Percentiles rank a stretch among this genome's conserved stretches.
Evolutionary conservation across 257 asterid species (phyloP).

Genomic region (Solanum tacnaense): DNA sequence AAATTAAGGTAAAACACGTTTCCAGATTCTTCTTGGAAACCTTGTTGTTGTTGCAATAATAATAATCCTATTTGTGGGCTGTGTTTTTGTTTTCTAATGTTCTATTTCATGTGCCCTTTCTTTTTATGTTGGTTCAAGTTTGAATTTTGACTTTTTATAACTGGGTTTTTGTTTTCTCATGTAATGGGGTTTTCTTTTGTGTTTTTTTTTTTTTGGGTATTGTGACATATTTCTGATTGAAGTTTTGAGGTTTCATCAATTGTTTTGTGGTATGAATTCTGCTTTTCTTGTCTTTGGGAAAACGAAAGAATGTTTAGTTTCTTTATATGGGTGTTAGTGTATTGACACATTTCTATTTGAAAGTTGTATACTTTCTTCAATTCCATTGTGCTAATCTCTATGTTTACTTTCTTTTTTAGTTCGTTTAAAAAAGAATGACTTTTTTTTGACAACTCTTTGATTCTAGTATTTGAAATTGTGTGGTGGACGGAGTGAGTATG

Average conservation of each 20-base stretch:
- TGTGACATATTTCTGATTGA: not conserved
- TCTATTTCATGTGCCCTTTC: not conserved
- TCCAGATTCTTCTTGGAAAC: not conserved
- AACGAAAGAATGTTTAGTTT: not conserved
- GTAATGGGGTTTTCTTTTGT: not conserved
- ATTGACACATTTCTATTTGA: not conserved
- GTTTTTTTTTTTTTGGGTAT: not conserved
- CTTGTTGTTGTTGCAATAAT: not conserved
- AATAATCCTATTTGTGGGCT: not conserved
- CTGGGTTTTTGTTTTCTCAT: not conserved
- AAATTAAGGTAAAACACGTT: not conserved
- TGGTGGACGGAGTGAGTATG: not conserved
- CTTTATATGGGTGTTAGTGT: not conserved
- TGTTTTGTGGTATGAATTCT: not conserved
- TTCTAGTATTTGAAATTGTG: not conserved
- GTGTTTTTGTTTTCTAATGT: not conserved
- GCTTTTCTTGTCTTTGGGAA: not conserved
- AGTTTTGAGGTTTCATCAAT: not conserved
- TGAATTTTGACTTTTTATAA: not conserved
- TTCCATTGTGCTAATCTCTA: not conserved
- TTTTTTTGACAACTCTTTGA: not conserved
- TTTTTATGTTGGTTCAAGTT: not conserved
- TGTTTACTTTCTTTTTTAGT: not conserved
- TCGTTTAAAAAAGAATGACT: not conserved
- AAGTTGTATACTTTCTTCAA: not conserved